phyloP scores from a whole-genome alignment of 2,329 filamentous ascomycete genomes.

The Plectosphaerella sp. region DNA sequence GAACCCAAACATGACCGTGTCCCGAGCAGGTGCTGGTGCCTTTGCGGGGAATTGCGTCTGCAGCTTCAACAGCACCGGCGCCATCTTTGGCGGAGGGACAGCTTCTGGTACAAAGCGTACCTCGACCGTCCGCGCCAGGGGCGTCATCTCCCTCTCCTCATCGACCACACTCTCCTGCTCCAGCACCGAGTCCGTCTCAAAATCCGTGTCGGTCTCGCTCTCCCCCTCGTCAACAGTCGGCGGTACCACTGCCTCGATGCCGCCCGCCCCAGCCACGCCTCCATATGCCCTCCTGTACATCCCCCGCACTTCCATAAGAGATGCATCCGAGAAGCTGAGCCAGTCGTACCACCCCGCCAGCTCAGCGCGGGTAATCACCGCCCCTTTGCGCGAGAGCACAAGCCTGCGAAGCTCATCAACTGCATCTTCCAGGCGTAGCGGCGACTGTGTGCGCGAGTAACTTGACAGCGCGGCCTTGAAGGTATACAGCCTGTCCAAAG shows the following conservation, averaged over 20 bases:
- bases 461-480: constrained; percentile 57
- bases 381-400: constrained; percentile 48
- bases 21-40: not conserved
- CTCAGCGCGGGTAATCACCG: constrained; percentile 43
- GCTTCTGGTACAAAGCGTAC: not conserved
- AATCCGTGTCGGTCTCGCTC: not conserved
- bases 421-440: constrained; percentile 50
- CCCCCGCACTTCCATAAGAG: constrained; percentile 48
- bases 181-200: too few species aligned
- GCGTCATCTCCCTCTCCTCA: not conserved
- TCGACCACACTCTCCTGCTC: constrained; percentile 1
- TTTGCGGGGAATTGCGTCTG: constrained; percentile 35
- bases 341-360: constrained; percentile 53
- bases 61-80: constrained; percentile 27
- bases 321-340: constrained; percentile 45
- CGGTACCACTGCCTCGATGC: constrained; percentile 35
- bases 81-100: constrained; percentile 6
- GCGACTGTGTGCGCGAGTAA: constrained; percentile 44
- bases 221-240: constrained; percentile 4
- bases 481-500: constrained; percentile 59
- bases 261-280: constrained; percentile 37
- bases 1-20: not conserved
- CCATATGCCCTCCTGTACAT: constrained; percentile 56
- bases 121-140: not conserved
- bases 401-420: constrained; percentile 59